Evolutionary conservation across 1,284 basidiomycete genomes (phyloP).

Genomic region (Mycena sp.): DNA sequence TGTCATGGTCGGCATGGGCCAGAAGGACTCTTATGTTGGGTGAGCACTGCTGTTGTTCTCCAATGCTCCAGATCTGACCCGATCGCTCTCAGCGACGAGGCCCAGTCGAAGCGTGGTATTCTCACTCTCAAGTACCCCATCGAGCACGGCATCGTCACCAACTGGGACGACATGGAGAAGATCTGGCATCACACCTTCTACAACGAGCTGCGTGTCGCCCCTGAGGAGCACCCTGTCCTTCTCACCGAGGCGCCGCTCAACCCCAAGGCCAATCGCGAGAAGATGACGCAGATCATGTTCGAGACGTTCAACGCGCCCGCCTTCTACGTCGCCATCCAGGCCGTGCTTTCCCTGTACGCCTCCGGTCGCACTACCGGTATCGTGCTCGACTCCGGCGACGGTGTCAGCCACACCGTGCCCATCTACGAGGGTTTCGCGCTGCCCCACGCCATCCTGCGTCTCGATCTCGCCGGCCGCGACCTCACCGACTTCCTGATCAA

Average conservation of each 20-base stretch:
- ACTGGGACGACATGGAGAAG: slow-evolving; percentile 84
- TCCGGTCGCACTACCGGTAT: slow-evolving; percentile 91
- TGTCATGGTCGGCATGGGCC: slow-evolving; percentile 91
- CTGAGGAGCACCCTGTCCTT: slow-evolving; percentile 89
- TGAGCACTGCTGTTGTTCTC: slow-evolving; percentile 36
- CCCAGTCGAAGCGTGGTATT: slow-evolving; percentile 96
- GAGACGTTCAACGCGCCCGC: slow-evolving; percentile 88
- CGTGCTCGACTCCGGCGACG: slow-evolving; percentile 91
- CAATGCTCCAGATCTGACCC: not conserved
- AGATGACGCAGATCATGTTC: slow-evolving; percentile 65
- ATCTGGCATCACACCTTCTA: no score
- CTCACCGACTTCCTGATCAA: slow-evolving; percentile 84
- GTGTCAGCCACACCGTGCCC: slow-evolving; percentile 89
- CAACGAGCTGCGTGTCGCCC: slow-evolving; percentile 66
- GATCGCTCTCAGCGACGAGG: slow-evolving; percentile 79
- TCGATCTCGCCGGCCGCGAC: slow-evolving; percentile 86
- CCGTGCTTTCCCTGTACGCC: slow-evolving; percentile 88
- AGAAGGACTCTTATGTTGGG: slow-evolving; percentile 92
- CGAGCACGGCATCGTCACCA: slow-evolving; percentile 85
- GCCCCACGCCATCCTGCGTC: slow-evolving; percentile 82
- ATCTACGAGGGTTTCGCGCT: slow-evolving; percentile 89
- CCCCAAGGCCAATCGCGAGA: slow-evolving; percentile 91
- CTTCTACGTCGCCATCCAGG: slow-evolving; percentile 91
- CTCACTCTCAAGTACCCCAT: slow-evolving; percentile 87
- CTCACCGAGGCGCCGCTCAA: slow-evolving; percentile 90